These are phyloP conservation scores for Coemansia sp. DNA, from an alignment of 192 early-diverging fungal genomes.

Conservation along the genomic window DNA sequence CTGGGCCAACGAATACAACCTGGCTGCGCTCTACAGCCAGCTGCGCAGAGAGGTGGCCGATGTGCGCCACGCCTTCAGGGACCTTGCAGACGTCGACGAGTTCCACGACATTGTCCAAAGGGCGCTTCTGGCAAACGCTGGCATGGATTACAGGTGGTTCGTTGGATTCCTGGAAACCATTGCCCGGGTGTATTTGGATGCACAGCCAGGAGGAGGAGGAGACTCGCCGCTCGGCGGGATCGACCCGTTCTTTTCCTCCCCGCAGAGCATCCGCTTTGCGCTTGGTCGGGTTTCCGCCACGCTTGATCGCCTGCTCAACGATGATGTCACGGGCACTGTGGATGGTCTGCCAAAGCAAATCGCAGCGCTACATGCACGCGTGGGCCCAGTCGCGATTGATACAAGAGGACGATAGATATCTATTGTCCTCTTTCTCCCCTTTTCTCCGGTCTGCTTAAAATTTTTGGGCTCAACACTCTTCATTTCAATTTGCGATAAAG, in stretches of 20 bases:
- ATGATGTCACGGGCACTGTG: conserved; percentile 4
- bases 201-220: no score
- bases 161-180: conserved; percentile 22
- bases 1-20: conserved; percentile 68
- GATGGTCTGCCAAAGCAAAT: conserved; percentile 1
- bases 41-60: conserved; percentile 53
- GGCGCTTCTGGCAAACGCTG: conserved; percentile 33
- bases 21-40: conserved; percentile 50
- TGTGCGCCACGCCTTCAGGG: conserved; percentile 57
- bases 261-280: conserved; percentile 10
- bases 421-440: neutral
- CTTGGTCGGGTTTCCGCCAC: conserved; percentile 11
- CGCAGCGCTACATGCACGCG: neutral
- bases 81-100: conserved; percentile 53
- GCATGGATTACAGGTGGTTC: conserved; percentile 37
- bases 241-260: conserved; percentile 23
- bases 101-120: conserved; percentile 40
- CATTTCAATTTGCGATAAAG: no score
- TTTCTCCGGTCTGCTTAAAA: no score
- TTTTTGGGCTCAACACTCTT: no score
- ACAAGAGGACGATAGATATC: neutral
- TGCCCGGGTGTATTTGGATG: conserved; percentile 10
- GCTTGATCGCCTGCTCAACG: conserved; percentile 17
- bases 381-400: neutral
- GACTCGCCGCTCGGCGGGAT: conserved; percentile 5